Percentiles rank a stretch among this genome's conserved stretches.
phyloP scores from a whole-genome alignment of 371 early-diverging fungal species.

The Zopfochytrium polystomum region DNA sequence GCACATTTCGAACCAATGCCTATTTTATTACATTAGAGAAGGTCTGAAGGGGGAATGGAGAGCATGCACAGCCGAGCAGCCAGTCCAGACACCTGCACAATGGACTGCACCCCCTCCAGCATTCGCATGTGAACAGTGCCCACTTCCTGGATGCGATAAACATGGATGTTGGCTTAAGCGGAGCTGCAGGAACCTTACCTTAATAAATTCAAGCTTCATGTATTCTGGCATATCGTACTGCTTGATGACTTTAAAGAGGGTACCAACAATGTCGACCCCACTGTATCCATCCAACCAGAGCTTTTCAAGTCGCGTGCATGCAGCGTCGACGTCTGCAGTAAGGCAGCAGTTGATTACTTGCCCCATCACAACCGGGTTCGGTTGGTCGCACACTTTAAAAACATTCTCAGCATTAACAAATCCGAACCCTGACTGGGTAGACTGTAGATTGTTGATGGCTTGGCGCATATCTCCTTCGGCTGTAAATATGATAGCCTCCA shows the following conservation, averaged over 20 bases:
- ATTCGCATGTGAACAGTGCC: conserved; percentile 82
- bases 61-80: conserved; percentile 63
- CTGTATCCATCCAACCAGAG: conserved; percentile 85
- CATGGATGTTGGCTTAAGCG: conserved; percentile 3
- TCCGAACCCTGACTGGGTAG: conserved; percentile 77
- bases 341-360: conserved; percentile 69
- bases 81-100: conserved; percentile 79
- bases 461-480: conserved; percentile 99
- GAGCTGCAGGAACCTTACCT: conserved; percentile 48
- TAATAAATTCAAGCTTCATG: conserved; percentile 76
- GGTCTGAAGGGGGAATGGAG: too few species aligned
- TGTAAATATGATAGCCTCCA: conserved; percentile 91
- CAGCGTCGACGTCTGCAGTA: conserved; percentile 65
- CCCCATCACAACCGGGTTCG: conserved; percentile 81
- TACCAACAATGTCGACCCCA: conserved; percentile 85
- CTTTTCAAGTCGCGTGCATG: conserved; percentile 60
- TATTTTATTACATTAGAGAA: too few species aligned
- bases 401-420: conserved; percentile 84
- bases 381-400: conserved; percentile 94
- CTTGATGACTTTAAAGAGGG: conserved; percentile 85
- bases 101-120: conserved; percentile 74
- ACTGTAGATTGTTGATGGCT: conserved; percentile 96
- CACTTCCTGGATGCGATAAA: conserved; percentile 61
- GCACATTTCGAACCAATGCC: too few species aligned
- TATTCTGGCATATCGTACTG: conserved; percentile 65